These are phyloP conservation scores for Penicillium antarcticum DNA, from an alignment of 495 filamentous ascomycete species.

Conservation along the genomic window DNA sequence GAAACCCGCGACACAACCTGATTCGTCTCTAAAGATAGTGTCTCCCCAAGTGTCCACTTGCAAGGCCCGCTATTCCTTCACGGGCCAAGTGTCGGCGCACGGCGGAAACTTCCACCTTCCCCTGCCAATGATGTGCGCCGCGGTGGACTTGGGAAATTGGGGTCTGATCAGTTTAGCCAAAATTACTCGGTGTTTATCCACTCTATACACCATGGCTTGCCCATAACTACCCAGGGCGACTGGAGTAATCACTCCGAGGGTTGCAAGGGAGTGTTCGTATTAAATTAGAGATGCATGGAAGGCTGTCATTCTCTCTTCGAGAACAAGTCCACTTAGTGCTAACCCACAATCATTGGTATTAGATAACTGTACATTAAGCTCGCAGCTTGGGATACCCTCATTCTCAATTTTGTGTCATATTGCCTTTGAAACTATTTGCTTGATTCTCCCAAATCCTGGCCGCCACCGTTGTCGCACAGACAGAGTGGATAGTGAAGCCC, in stretches of 20 bases:
- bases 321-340: slow-evolving; percentile 13
- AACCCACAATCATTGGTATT: not conserved
- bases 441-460: not conserved
- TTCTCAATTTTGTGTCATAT: slow-evolving; percentile 2
- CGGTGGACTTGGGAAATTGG: slow-evolving; percentile 12
- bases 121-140: slow-evolving; percentile 5
- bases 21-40: slow-evolving; percentile 29
- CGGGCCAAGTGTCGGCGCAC: slow-evolving; percentile 12
- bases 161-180: not conserved
- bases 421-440: not conserved
- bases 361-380: too few species aligned
- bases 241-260: slow-evolving; percentile 1
- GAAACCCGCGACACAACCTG: slow-evolving; percentile 1
- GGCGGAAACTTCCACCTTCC: slow-evolving; percentile 10
- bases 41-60: slow-evolving; percentile 8
- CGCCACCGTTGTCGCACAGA: slow-evolving; percentile 19
- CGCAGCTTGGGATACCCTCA: too few species aligned
- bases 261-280: not conserved
- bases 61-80: slow-evolving; percentile 1
- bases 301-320: slow-evolving; percentile 27
- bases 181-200: not conserved
- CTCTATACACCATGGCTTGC: not conserved
- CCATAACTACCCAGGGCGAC: not conserved
- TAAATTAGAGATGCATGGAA: slow-evolving; percentile 27
- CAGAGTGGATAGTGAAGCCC: not conserved